Evolutionary conservation across 345 rosid species (phyloP).

Genomic region (Populus pruinosa): DNA sequence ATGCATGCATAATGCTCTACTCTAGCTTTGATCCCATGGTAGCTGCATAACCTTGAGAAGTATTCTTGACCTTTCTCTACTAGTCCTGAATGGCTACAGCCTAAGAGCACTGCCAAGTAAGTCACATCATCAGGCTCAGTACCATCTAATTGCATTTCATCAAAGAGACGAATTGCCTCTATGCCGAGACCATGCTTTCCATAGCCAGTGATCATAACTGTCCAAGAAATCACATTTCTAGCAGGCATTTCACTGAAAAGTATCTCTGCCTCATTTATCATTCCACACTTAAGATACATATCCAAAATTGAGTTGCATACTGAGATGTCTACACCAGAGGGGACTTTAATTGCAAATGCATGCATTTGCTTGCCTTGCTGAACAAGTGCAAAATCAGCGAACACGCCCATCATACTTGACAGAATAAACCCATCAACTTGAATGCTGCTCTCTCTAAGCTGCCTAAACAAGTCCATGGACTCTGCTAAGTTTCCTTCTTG

Average conservation of each 20-base stretch:
- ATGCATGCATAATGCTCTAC: conserved; percentile 83
- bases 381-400: conserved; percentile 79
- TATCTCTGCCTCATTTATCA: conserved; percentile 62
- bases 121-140: conserved; percentile 73
- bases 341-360: conserved; percentile 56
- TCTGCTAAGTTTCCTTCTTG: conserved; percentile 60
- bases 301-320: conserved; percentile 69
- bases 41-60: conserved; percentile 46
- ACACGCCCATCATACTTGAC: conserved; percentile 68
- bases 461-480: conserved; percentile 67
- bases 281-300: conserved; percentile 89
- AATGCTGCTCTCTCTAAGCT: conserved; percentile 37
- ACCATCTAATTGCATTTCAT: conserved; percentile 45
- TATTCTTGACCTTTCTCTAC: conserved; percentile 56
- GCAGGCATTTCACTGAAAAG: conserved; percentile 50
- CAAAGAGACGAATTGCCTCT: conserved; percentile 51
- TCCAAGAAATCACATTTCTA: conserved; percentile 82
- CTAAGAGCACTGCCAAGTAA: conserved; percentile 74
- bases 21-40: conserved; percentile 41
- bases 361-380: conserved; percentile 90
- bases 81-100: conserved; percentile 89
- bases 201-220: conserved; percentile 80
- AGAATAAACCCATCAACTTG: conserved; percentile 58
- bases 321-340: conserved; percentile 59
- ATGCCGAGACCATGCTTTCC: conserved; percentile 85